Evolutionary conservation across 257 asterid genomes (phyloP).

Genomic region (Scutellaria baicalensis): DNA sequence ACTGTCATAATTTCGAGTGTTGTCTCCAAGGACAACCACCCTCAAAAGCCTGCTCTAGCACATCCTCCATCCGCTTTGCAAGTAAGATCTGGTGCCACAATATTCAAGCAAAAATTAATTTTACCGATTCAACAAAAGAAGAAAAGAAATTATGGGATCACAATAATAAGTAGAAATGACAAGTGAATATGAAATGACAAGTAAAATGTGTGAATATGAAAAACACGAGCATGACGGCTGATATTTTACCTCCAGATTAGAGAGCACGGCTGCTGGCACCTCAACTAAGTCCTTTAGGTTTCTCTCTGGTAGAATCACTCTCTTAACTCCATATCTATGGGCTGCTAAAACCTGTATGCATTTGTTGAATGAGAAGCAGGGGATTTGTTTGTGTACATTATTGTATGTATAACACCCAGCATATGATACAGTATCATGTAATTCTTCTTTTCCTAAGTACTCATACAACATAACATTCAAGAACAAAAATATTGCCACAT

Average conservation of each 20-base stretch:
- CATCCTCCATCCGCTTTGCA: slow-evolving; percentile 96
- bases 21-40: slow-evolving; percentile 94
- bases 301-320: slow-evolving; percentile 94
- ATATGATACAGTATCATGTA: neutral
- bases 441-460: neutral
- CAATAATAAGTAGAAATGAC: neutral
- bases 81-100: slow-evolving; percentile 52
- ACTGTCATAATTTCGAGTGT: slow-evolving; percentile 61
- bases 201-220: neutral
- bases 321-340: slow-evolving; percentile 87
- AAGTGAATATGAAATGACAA: neutral
- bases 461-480: neutral
- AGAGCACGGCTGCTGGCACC: slow-evolving; percentile 85
- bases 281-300: slow-evolving; percentile 90
- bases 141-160: neutral
- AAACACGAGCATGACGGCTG: neutral
- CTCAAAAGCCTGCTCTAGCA: slow-evolving; percentile 91
- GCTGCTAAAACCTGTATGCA: slow-evolving; percentile 85
- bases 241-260: slow-evolving; percentile 68
- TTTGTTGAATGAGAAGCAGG: neutral
- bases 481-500: neutral
- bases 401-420: neutral
- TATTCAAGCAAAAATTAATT: neutral
- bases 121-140: neutral
- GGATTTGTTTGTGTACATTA: neutral